These are phyloP conservation scores for Phytophthora uliginosa DNA, from an alignment of 352 stramenopile species.

Conservation along the genomic window DNA sequence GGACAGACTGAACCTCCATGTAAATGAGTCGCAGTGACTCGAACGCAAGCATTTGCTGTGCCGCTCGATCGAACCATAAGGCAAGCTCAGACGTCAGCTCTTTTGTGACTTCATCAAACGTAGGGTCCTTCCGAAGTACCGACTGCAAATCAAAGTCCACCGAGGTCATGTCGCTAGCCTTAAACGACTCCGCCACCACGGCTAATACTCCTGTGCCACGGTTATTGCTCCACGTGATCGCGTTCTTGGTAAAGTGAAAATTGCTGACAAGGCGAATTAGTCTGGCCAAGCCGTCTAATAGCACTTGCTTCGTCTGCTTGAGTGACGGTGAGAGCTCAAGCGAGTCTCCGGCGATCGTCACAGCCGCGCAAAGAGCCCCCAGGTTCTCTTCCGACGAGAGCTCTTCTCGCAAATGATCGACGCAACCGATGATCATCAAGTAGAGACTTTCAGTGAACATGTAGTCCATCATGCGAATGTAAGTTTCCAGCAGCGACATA, in stretches of 20 bases:
- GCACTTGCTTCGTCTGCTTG: conserved; percentile 57
- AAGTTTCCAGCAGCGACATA: conserved; percentile 54
- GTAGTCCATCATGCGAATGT: conserved; percentile 74
- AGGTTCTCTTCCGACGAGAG: conserved; percentile 47
- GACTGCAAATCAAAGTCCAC: conserved; percentile 60
- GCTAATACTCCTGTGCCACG: conserved; percentile 51
- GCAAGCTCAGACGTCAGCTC: conserved; percentile 44
- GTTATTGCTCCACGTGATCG: conserved; percentile 63
- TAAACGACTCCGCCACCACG: conserved; percentile 43
- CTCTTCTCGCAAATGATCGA: conserved; percentile 48
- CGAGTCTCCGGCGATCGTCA: conserved; percentile 52
- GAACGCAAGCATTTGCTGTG: conserved; percentile 67
- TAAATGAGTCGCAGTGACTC: conserved; percentile 64
- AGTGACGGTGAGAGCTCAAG: conserved; percentile 57
- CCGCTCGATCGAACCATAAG: conserved; percentile 60
- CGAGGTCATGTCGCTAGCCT: conserved; percentile 26
- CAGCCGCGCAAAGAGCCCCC: conserved; percentile 58
- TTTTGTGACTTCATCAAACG: conserved; percentile 51
- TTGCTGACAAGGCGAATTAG: conserved; percentile 68
- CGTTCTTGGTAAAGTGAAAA: conserved; percentile 77
- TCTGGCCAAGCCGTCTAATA: conserved; percentile 60
- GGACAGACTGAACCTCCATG: conserved; percentile 52
- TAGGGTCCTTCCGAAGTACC: conserved; percentile 49
- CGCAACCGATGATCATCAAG: conserved; percentile 62
- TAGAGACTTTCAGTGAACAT: conserved; percentile 81